Conservation (phyloP, 2,329 filamentous ascomycete species). For the Calycina marina region DNA sequence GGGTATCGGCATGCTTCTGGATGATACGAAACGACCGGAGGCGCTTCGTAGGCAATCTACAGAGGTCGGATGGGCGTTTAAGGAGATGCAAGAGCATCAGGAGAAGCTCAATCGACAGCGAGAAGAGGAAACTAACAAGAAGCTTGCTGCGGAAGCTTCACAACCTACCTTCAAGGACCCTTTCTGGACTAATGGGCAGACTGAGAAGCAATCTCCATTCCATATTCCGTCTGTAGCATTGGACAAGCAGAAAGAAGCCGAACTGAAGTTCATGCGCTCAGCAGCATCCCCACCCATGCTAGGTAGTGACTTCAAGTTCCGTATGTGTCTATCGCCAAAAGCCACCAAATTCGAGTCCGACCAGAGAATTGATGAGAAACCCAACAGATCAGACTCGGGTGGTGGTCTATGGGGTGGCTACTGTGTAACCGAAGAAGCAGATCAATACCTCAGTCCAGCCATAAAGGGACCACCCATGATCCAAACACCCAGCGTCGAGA, state of each 20-base stretch:
- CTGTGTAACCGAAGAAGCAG: constrained; percentile 31
- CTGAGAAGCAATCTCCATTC: constrained; percentile 10
- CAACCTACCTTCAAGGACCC: constrained; percentile 20
- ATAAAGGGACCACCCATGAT: constrained; percentile 21
- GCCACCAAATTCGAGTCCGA: constrained; percentile 72
- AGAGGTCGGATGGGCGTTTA: constrained; percentile 21
- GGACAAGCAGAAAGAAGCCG: constrained; percentile 16
- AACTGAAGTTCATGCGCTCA: constrained; percentile 39
- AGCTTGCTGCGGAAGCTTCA: constrained; percentile 21
- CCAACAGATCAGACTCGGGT: constrained; percentile 39
- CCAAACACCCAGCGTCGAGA: constrained; percentile 24
- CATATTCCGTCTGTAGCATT: constrained; percentile 4
- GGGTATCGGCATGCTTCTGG: constrained; percentile 17
- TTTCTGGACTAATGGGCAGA: constrained; percentile 24
- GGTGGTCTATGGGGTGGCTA: constrained; percentile 68
- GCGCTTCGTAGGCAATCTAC: constrained; percentile 17
- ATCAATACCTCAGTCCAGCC: constrained; percentile 22
- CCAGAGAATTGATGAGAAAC: constrained; percentile 41
- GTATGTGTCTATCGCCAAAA: constrained; percentile 69
- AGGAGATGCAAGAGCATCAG: constrained; percentile 23
- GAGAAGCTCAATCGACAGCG: constrained; percentile 20
- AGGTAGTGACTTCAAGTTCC: constrained; percentile 66
- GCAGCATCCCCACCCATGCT: constrained; percentile 70
- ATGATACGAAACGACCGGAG: constrained; percentile 10
- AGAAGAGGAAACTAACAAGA: constrained; percentile 21